These are phyloP conservation scores for Ganoderma boninense DNA, from an alignment of 1,284 basidiomycete species.

Conservation along the genomic window DNA sequence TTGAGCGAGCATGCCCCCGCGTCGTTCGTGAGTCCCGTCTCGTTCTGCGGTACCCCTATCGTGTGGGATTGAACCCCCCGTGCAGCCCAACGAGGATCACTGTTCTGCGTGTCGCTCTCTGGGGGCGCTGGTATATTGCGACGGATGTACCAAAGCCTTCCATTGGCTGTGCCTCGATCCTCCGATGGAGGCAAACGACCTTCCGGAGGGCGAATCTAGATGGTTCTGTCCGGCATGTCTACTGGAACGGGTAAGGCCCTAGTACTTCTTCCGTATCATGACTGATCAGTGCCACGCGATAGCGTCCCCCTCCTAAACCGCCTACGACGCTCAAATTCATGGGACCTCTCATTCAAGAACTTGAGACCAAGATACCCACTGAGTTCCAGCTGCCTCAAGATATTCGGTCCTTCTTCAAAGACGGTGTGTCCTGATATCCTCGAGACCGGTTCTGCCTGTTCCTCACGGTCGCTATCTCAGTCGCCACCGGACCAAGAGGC, in stretches of 20 bases:
- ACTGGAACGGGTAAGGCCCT: conserved; percentile 64
- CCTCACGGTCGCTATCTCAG: conserved; percentile 49
- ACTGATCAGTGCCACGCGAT: conserved; percentile 26
- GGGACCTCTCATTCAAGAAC: conserved; percentile 72
- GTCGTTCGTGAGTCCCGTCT: conserved; percentile 38
- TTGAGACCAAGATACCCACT: conserved; percentile 72
- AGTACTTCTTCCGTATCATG: conserved; percentile 15
- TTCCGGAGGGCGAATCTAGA: conserved; percentile 81
- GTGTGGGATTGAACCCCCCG: conserved; percentile 10
- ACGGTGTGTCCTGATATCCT: conserved; percentile 60
- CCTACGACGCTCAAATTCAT: conserved; percentile 62
- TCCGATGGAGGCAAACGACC: conserved; percentile 88
- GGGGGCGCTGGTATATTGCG: conserved; percentile 91
- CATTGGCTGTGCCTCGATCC: conserved; percentile 97
- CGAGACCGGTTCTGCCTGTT: conserved; percentile 17
- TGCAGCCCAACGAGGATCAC: conserved; percentile 90
- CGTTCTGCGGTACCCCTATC: not conserved
- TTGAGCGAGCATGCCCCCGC: conserved; percentile 35
- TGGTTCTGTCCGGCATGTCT: conserved; percentile 93
- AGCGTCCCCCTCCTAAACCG: conserved; percentile 74
- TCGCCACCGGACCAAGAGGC: conserved; percentile 77
- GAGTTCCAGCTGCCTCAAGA: conserved; percentile 94
- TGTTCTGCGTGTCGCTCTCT: conserved; percentile 90
- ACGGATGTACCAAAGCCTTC: conserved; percentile 96
- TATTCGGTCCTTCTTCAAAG: conserved; percentile 87